Evolutionary conservation across 2,329 filamentous ascomycete genomes (phyloP), one percentile per base, ranked within the genome.

Genomic region (Ophiocordyceps sinensis): DNA sequence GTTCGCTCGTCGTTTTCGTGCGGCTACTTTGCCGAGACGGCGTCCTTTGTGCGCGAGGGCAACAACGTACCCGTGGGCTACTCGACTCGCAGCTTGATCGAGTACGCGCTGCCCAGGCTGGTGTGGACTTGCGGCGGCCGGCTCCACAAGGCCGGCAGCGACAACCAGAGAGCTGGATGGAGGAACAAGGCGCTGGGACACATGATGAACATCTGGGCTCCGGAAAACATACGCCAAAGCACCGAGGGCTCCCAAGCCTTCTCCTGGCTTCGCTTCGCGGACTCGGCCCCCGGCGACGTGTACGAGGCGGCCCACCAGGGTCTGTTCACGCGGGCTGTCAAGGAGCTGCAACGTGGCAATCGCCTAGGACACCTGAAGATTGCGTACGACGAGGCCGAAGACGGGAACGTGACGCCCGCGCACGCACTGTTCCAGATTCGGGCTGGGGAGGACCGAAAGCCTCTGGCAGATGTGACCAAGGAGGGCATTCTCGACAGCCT

Each of bases 11-110:
- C 91, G 0, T 81, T 89, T 53, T 82, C 85, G 1, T 79, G 82
- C 51, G 77, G 79, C n/a, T 77, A 82, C 57, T 98, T 89, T 61
- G 91, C 88, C 13, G 91, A 98, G 66, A 95, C 89, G 0, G 88
- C 85, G 0, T 95, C 88, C 0, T 96, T 98, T 60, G 70, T 95
- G 50, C 83, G 91, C 19, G 91, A 98, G 59, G 88, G 89, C 8
- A 74, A 68, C 44, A 79, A 80, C 46, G 73, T 96, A 39, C 68
- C 82, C 17, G 82, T 95, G 17, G 79, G 75, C 34, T 98, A 98
- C 60, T 95, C 89, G 2, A 84, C 86, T 0, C 79, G 85, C 44
- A 96, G 80, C 54, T 51, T 83, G 51, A 89, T 98, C 46, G 80
- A 94, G 49, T 95, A 89, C 56, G 70, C 79, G 38, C 61, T 96